Percentiles rank a stretch among this genome's conserved stretches.
Evolutionary conservation across 2,329 filamentous ascomycete species (phyloP).

Genomic region (Tolypocladium ovalisporum): DNA sequence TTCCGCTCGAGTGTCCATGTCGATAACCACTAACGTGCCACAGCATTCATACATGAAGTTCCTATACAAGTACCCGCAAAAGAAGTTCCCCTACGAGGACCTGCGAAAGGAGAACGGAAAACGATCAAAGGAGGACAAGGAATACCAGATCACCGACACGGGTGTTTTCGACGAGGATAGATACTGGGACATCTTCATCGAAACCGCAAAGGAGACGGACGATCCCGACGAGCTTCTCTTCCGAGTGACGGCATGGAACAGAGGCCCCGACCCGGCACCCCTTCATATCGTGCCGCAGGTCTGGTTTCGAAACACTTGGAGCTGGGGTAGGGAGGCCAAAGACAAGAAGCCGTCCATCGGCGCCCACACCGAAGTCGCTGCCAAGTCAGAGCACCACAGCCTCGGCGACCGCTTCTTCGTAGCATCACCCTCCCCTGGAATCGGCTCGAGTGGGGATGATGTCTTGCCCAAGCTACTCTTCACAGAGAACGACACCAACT

Average conservation of each 20-base stretch:
- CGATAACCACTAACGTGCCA: conserved; percentile 7
- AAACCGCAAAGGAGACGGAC: conserved; percentile 88
- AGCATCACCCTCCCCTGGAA: conserved; percentile 81
- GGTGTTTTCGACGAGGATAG: conserved; percentile 77
- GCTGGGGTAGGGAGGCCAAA: conserved; percentile 71
- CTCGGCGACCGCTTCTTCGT: conserved; percentile 77
- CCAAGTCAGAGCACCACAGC: conserved; percentile 66
- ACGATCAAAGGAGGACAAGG: conserved; percentile 63
- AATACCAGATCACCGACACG: conserved; percentile 89
- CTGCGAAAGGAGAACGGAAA: conserved; percentile 74
- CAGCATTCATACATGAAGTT: conserved; percentile 99
- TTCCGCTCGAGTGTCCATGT: background rate
- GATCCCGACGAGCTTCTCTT: conserved; percentile 87
- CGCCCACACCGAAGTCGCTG: conserved; percentile 53
- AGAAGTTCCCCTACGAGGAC: conserved; percentile 83
- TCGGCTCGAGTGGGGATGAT: conserved; percentile 68
- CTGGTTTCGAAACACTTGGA: conserved; percentile 97
- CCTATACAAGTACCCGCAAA: conserved; percentile 94
- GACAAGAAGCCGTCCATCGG: conserved; percentile 73
- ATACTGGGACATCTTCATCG: conserved; percentile 97
- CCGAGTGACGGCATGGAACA: conserved; percentile 92
- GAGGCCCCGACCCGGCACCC: conserved; percentile 80
- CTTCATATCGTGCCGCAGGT: conserved; percentile 90
- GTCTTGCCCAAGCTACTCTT: conserved; percentile 79
- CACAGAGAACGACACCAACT: conserved; percentile 94